phyloP scores from a whole-genome alignment of 257 asterid species.

The Schizonepeta tenuifolia region DNA sequence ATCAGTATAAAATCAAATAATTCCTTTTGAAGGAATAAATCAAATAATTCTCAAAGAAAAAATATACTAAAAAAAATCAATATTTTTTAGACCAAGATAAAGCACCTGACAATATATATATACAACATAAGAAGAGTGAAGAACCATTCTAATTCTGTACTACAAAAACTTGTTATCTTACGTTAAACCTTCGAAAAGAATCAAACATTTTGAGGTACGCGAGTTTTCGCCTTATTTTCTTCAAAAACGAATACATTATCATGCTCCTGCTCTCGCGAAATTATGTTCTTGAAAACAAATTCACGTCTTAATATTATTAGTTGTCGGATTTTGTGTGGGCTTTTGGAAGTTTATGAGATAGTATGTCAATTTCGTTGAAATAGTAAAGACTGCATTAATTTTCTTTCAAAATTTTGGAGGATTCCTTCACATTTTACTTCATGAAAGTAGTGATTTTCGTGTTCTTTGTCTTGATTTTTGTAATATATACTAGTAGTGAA shows the following conservation, averaged over 20 bases:
- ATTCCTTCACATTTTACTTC: not conserved
- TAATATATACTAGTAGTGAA: no score
- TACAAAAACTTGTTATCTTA: not conserved
- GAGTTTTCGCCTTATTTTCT: not conserved
- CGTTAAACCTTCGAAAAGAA: not conserved
- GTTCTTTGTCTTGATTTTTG: not conserved
- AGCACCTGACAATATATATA: not conserved
- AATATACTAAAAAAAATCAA: not conserved
- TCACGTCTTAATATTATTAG: slow-evolving; percentile 9
- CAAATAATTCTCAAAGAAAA: not conserved
- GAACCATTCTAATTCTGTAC: slow-evolving; percentile 17
- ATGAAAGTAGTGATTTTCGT: not conserved
- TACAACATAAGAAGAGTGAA: not conserved
- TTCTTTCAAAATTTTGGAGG: no score
- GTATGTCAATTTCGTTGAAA: not conserved
- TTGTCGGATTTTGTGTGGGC: slow-evolving; percentile 5
- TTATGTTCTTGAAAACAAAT: slow-evolving; percentile 8
- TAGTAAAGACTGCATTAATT: not conserved
- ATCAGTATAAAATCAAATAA: not conserved
- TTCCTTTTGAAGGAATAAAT: no score
- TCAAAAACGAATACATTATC: not conserved
- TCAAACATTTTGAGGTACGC: slow-evolving; percentile 24
- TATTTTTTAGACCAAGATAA: not conserved
- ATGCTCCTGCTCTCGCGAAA: not conserved
- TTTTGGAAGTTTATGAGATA: not conserved